Conservation (phyloP, 495 filamentous ascomycete genomes). For the Podospora bellae-mahoneyi region DNA sequence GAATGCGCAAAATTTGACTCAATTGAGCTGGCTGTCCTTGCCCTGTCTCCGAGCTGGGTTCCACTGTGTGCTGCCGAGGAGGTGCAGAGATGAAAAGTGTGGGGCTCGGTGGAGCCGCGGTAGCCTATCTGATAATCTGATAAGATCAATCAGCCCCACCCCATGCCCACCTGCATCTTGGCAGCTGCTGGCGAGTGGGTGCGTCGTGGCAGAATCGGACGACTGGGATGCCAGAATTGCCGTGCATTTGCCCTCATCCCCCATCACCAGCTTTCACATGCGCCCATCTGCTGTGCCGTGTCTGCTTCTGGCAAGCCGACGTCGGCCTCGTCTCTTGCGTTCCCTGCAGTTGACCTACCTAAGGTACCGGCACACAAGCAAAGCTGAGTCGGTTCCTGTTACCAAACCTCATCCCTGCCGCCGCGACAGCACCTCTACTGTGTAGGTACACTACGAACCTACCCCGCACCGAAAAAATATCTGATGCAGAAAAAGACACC, state of each 20-base stretch:
- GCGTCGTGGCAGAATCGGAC: neutral
- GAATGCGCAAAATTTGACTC: neutral
- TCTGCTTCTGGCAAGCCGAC: slow-evolving; percentile 3
- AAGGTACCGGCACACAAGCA: no score
- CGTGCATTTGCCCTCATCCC: neutral
- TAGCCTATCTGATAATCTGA: neutral
- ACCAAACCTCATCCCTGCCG: no score
- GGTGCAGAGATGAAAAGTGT: neutral
- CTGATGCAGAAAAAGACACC: neutral
- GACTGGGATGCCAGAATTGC: neutral
- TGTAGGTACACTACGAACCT: neutral
- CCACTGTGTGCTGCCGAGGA: neutral
- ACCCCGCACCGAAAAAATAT: neutral
- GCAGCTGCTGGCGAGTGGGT: neutral
- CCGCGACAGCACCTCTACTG: no score
- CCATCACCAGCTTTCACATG: neutral
- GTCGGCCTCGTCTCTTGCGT: neutral
- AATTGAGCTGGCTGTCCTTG: neutral
- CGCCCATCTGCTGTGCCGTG: neutral
- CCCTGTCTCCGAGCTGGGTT: neutral
- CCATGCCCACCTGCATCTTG: neutral
- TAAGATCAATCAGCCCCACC: neutral
- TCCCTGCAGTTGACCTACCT: neutral
- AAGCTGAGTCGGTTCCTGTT: no score
- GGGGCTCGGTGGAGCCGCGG: neutral